phyloP scores from a whole-genome alignment of 768 basidiomycete genomes.

The Tremella mesenterica region DNA sequence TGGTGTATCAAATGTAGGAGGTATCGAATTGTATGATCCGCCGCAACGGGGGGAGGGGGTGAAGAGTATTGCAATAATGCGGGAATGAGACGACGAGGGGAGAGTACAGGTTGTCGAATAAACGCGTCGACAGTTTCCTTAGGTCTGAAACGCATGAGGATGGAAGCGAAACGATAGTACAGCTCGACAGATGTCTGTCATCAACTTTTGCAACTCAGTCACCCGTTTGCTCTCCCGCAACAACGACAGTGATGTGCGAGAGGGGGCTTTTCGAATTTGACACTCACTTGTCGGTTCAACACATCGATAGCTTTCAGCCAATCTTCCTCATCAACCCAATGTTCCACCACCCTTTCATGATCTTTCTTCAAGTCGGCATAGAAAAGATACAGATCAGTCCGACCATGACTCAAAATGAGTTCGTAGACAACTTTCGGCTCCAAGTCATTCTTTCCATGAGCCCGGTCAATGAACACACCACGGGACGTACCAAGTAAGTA shows the following conservation, averaged over 20 bases:
- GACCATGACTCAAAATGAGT: slow-evolving; percentile 83
- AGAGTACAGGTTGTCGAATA: slow-evolving; percentile 69
- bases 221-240: no score
- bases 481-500: slow-evolving; percentile 69
- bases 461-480: not conserved
- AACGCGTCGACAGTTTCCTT: slow-evolving; percentile 88
- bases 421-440: slow-evolving; percentile 81
- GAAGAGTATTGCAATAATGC: slow-evolving; percentile 72
- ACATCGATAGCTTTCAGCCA: slow-evolving; percentile 84
- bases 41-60: slow-evolving; percentile 48
- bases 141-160: slow-evolving; percentile 74
- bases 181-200: slow-evolving; percentile 68
- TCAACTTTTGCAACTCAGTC: not conserved
- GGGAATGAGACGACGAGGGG: slow-evolving; percentile 78
- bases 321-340: slow-evolving; percentile 85
- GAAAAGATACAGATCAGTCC: slow-evolving; percentile 83
- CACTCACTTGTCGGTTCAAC: slow-evolving; percentile 72
- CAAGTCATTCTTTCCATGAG: slow-evolving; percentile 58
- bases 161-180: slow-evolving; percentile 86
- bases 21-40: slow-evolving; percentile 79
- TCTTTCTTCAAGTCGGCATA: slow-evolving; percentile 78
- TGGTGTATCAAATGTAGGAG: slow-evolving; percentile 77
- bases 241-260: not conserved
- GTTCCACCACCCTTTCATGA: slow-evolving; percentile 71
- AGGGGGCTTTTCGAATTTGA: no score